Evolutionary conservation across 2,329 filamentous ascomycete species (phyloP).

Genomic region (Hymenoscyphus albidus): DNA sequence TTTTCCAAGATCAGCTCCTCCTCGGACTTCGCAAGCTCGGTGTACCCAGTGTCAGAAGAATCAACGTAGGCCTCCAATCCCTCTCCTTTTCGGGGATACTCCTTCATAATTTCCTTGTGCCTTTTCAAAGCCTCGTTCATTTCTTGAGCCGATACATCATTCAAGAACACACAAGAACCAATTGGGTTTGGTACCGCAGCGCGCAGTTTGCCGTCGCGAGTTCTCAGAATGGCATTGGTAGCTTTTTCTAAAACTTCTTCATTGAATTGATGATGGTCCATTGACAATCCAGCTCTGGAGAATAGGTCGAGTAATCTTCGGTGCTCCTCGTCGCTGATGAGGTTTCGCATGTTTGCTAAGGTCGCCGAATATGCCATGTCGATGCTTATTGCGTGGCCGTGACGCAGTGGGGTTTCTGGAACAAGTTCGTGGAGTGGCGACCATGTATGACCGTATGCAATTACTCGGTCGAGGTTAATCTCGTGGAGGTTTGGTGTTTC

Average conservation of each 20-base stretch:
- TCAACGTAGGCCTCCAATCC: conserved; percentile 69
- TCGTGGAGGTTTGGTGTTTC: conserved; percentile 72
- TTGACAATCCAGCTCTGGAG: conserved; percentile 65
- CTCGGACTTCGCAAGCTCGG: conserved; percentile 29
- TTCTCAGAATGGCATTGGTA: conserved; percentile 67
- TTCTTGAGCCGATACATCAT: conserved; percentile 60
- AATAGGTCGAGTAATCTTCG: conserved; percentile 61
- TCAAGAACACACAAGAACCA: conserved; percentile 64
- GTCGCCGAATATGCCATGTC: conserved; percentile 75
- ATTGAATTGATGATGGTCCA: conserved; percentile 67
- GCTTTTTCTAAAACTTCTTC: conserved; percentile 61
- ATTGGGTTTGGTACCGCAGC: conserved; percentile 66
- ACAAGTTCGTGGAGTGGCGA: conserved; percentile 68
- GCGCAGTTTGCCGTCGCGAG: conserved; percentile 63
- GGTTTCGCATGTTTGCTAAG: conserved; percentile 58
- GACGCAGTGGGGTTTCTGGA: conserved; percentile 63
- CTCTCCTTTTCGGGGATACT: conserved; percentile 59
- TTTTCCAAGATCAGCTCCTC: conserved; percentile 28
- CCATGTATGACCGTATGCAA: conserved; percentile 74
- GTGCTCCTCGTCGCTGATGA: conserved; percentile 59
- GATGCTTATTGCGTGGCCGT: conserved; percentile 71
- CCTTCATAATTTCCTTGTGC: conserved; percentile 62
- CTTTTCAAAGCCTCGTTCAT: conserved; percentile 55
- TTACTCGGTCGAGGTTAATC: conserved; percentile 67
- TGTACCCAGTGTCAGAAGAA: conserved; percentile 61